Conservation (phyloP, 768 basidiomycete genomes). For the Auricularia sp. region DNA sequence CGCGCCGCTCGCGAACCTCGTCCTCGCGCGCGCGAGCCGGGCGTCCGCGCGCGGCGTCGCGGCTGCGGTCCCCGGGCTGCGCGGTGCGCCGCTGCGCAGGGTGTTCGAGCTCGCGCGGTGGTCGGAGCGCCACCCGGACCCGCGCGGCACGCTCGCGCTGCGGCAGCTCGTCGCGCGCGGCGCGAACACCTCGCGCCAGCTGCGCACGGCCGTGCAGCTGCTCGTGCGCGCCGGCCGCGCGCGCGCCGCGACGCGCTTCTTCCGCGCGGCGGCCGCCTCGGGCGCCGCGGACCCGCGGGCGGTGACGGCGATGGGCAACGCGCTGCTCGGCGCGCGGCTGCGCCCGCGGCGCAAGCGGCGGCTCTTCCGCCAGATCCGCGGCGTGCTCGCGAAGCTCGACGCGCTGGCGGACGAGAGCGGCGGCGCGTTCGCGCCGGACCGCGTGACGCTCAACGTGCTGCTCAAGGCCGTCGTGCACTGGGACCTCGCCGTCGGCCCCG, state of each 20-base stretch:
- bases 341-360: constrained; percentile 20
- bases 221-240: constrained; percentile 33
- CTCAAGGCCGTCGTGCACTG: constrained; percentile 50
- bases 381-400: constrained; percentile 29
- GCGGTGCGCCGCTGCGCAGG: not conserved
- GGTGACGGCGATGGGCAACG: constrained; percentile 44
- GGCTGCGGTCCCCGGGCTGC: not conserved
- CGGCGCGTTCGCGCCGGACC: constrained; percentile 36
- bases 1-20: not conserved
- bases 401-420: constrained; percentile 20
- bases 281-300: constrained; percentile 20
- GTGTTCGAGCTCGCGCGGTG: not conserved
- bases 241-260: constrained; percentile 34
- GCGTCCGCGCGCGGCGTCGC: not conserved
- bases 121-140: not conserved
- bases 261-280: constrained; percentile 17
- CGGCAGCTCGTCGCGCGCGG: not conserved
- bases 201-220: constrained; percentile 24
- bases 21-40: not conserved
- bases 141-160: not conserved
- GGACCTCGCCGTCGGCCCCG: constrained; percentile 31
- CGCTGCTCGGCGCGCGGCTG: constrained; percentile 39
- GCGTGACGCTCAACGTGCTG: constrained; percentile 60
- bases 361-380: constrained; percentile 37
- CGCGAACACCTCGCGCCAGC: constrained; percentile 14